Evolutionary conservation across 768 basidiomycete genomes (phyloP), one percentile per base, ranked within the genome.

Genomic region (Trametes maxima): DNA sequence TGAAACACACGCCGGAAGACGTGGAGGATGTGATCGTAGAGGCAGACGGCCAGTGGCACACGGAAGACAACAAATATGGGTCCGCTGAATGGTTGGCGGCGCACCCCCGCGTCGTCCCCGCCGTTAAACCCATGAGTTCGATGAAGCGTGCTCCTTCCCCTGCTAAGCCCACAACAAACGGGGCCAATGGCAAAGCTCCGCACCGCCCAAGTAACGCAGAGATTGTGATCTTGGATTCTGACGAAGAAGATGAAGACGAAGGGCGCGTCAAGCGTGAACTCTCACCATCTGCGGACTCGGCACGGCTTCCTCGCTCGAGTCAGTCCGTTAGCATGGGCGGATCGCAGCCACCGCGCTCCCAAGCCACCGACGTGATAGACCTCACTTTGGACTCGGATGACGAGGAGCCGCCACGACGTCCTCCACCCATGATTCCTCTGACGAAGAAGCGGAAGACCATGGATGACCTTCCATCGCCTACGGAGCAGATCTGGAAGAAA

Each of bases 21-120:
- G 86, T 93, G 13, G 97, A 99, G 51, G 92, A 97, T 65, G 94
- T 99, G 24, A 82, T 96, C 57, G 87, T 99, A 16, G 96, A 99
- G 73, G 85, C 93, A 5, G 88, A 96, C 71, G 95, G 94, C 1
- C 89, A 95, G 72, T 99, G 97, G 97, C 95, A 97, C 72, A 94
- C 94, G 0, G 77, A 83, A 17, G 94, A 98, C 74, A 83, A 90
- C 77, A 93, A 90, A 74, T 90, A 84, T 68, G 94, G 85, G 1
- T 94, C 92, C 19, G 67, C 77, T 1, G 76, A 73, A 33, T 97
- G 95, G 94, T 84, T 81, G 65, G 80, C 80, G 45, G 66, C 74
- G 0, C 85, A 89, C 72, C 78, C 70, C 21, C 47, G 25, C 5
- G 50, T 53, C 6, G 50, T 37, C 6, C 46, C 69, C 4, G 63